phyloP scores from a whole-genome alignment of 2,329 filamentous ascomycete species.

The Fusarium hostae region DNA sequence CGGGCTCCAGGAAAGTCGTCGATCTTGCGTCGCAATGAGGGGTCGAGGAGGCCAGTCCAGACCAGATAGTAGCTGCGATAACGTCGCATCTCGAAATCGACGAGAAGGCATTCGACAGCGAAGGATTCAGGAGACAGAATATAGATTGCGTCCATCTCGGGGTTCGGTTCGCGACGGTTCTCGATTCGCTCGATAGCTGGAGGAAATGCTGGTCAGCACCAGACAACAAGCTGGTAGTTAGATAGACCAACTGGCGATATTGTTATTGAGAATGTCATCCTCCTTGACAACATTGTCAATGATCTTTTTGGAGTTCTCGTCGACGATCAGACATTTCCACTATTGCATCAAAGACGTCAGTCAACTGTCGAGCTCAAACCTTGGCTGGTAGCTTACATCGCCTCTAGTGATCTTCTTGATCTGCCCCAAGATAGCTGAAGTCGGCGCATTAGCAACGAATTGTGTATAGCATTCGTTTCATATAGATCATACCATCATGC shows the following conservation, averaged over 20 bases:
- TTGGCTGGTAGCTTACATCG: slow-evolving; percentile 69
- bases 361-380: slow-evolving; percentile 15
- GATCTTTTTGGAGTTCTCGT: slow-evolving; percentile 84
- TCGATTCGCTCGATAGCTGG: slow-evolving; percentile 95
- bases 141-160: slow-evolving; percentile 95
- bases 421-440: slow-evolving; percentile 52
- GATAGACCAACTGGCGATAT: slow-evolving; percentile 82
- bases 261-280: slow-evolving; percentile 96
- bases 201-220: slow-evolving; percentile 30
- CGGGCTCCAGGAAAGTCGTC: slow-evolving; percentile 76
- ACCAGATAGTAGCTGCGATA: slow-evolving; percentile 85
- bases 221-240: slow-evolving; percentile 11
- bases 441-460: slow-evolving; percentile 33
- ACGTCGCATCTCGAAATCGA: slow-evolving; percentile 86
- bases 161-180: slow-evolving; percentile 82
- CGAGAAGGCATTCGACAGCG: slow-evolving; percentile 92
- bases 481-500: slow-evolving; percentile 58
- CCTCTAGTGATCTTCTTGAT: slow-evolving; percentile 82
- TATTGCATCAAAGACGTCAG: slow-evolving; percentile 51
- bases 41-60: slow-evolving; percentile 83
- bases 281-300: slow-evolving; percentile 92
- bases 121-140: slow-evolving; percentile 86
- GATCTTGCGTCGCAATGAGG: slow-evolving; percentile 76
- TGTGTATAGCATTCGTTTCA: neutral
- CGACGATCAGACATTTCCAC: slow-evolving; percentile 98